Base-by-base conservation (phyloP, 192 early-diverging fungal species). In the Geranomyces michiganensis region DNA sequence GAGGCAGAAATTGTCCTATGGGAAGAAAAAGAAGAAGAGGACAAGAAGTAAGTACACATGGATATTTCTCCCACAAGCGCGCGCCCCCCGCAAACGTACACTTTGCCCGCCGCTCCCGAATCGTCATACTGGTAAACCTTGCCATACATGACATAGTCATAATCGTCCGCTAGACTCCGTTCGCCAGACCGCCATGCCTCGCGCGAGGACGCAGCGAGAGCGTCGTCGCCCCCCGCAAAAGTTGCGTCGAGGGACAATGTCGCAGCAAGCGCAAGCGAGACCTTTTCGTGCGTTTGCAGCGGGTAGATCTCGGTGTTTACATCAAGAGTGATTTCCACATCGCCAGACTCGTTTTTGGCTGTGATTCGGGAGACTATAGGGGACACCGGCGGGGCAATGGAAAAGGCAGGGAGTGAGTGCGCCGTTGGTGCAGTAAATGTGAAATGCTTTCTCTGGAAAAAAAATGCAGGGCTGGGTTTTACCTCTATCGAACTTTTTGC, bases 81-180 rank as follows among this genome's bases (percentile, higher is more conserved):
- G n/a, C n/a, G n/a, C n/a, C n/a, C n/a, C n/a, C n/a, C 4, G 31
- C 51, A 58, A 61, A 68, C 88, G 76, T 86, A 94, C 91, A 91
- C 90, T 78, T 89, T 90, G 36, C 36, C 36, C 12, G 87, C 76
- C 4, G 86, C 84, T 48, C 82, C 84, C 30, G 85, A 81, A 65
- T 99, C 94, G 60, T 97, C 95, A 72, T 91, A 98, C 77, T 94
- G 89, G 84, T 95, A 99, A 22, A 96, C 92, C 76, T 95, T 94
- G 55, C 97, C 97, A 79, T 91, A 93, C 95, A 97, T 98, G 24
- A 99, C 96, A 77, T 99, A 99, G 44, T 99, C 96, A 78, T 93
- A 99, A 41, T 97, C 93, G 59, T 99, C 96, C 5, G 93, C 93
- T 71, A 99, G 76, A 31, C 79, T 73, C 53, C 78, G 82, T 56